Base-by-base conservation (phyloP, 306 rosid species). In the Castanea crenata region DNA sequence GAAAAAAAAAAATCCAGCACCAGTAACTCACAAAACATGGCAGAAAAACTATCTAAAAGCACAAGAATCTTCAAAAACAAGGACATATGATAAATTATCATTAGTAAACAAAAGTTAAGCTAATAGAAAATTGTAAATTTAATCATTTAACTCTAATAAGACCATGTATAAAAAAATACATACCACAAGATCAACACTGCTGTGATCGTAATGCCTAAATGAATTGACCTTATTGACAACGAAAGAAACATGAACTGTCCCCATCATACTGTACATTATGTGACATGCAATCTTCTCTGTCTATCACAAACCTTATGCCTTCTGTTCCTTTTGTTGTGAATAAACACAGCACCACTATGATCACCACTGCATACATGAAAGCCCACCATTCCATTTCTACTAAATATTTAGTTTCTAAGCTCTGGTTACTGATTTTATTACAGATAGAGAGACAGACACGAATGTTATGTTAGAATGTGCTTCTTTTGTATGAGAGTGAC, bases 151-250 rank as follows among this genome's bases (percentile, higher is more conserved):
- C 1, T 8, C 4, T 4, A 16, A 19, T 46, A 57, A 23, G 27
- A 61, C 11, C 46, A 8, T 7, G 46, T 38, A 38, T 38, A 2
- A 41, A 73, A 21, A 44, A 18, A 78, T 49, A 68, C 85, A 77
- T 86, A 95, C 98, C 90, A 93, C 93, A 63, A 93, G 94, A 91
- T 95, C 98, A 21, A 93, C 96, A 67, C 98, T 90, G 41, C 90
- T 94, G 8, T 74, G 76, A 49, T 77, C 76, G 38, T 86, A 85
- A 76, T 90, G 94, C 98, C 98, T 93, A 1, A 86, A 73, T 7
- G 99, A 85, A 57, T 95, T 96, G 65, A 91, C 84, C 83, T 95
- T 91, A 76, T 93, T 89, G 73, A 95, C 98, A 49, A 95, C 99
- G 76, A 93, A 95, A 68, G 99, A 93, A 71, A 85, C 83, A 80